phyloP scores from a whole-genome alignment of 2,329 filamentous ascomycete species.

The Thermoascus crustaceus region DNA sequence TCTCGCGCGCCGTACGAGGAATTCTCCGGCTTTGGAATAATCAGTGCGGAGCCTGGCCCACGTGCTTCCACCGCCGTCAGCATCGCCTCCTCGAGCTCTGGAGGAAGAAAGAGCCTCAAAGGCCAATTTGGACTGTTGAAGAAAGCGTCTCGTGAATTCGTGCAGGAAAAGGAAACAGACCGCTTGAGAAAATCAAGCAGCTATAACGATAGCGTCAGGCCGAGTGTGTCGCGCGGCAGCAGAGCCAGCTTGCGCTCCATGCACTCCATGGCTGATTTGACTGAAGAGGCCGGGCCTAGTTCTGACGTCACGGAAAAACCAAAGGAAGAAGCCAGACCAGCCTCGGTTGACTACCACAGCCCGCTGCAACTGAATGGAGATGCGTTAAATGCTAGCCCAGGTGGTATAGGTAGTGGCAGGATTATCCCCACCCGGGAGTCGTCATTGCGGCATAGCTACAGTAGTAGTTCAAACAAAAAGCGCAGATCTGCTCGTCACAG shows the following conservation, averaged over 20 bases:
- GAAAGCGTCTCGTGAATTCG: slow-evolving; percentile 30
- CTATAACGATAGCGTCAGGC: slow-evolving; percentile 25
- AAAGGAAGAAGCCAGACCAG: slow-evolving; percentile 14
- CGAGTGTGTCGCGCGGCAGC: slow-evolving; percentile 28
- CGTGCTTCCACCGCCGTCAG: slow-evolving; percentile 30
- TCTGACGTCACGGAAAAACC: slow-evolving; percentile 13
- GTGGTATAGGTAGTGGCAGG: slow-evolving; percentile 39
- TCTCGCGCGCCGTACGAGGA: slow-evolving; percentile 25
- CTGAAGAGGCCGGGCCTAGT: slow-evolving; percentile 25
- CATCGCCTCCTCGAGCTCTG: slow-evolving; percentile 33
- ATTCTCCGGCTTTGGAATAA: slow-evolving; percentile 28
- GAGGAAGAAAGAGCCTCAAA: slow-evolving; percentile 31
- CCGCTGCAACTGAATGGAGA: slow-evolving; percentile 21
- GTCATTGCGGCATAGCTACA: slow-evolving; percentile 51
- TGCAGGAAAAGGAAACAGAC: slow-evolving; percentile 29
- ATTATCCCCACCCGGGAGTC: slow-evolving; percentile 61
- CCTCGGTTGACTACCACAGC: slow-evolving; percentile 28
- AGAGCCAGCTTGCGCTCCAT: slow-evolving; percentile 32
- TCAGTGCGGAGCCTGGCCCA: slow-evolving; percentile 33
- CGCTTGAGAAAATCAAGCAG: slow-evolving; percentile 26
- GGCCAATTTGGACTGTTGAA: slow-evolving; percentile 25
- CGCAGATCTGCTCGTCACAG: slow-evolving; percentile 44
- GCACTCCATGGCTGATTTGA: slow-evolving; percentile 36
- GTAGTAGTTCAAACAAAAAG: slow-evolving; percentile 46
- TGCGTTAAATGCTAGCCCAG: slow-evolving; percentile 20